Evolutionary conservation across 2,329 filamentous ascomycete species (phyloP).

Genomic region (Pestalotiopsis sp.): DNA sequence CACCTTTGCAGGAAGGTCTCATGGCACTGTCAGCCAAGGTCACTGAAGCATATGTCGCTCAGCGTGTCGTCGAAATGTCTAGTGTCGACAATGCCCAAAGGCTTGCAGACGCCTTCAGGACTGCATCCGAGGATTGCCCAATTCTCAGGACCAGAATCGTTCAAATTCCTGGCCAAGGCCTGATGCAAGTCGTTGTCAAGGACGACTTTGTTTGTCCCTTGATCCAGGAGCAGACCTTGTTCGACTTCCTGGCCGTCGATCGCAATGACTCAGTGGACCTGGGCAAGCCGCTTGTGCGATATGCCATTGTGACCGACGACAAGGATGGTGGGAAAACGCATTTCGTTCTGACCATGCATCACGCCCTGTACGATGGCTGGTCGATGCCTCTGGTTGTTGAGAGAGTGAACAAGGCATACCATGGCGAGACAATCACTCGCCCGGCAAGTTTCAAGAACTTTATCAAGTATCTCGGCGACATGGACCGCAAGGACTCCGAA

Average conservation of each 20-base stretch:
- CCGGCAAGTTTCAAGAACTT: slow-evolving; percentile 49
- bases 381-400: slow-evolving; percentile 51
- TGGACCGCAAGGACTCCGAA: slow-evolving; percentile 40
- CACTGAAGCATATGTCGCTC: slow-evolving; percentile 52
- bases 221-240: slow-evolving; percentile 33
- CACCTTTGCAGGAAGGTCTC: slow-evolving; percentile 53
- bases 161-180: slow-evolving; percentile 41
- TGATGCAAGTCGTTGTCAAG: slow-evolving; percentile 48
- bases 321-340: slow-evolving; percentile 30
- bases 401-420: slow-evolving; percentile 45
- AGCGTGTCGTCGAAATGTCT: slow-evolving; percentile 44
- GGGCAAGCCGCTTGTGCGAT: slow-evolving; percentile 46
- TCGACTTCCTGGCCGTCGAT: slow-evolving; percentile 41
- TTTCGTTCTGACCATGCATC: slow-evolving; percentile 57
- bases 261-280: slow-evolving; percentile 42
- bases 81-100: slow-evolving; percentile 34
- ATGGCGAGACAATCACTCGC: slow-evolving; percentile 30
- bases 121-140: slow-evolving; percentile 34
- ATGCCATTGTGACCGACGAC: slow-evolving; percentile 38
- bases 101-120: slow-evolving; percentile 44
- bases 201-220: slow-evolving; percentile 34
- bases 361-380: slow-evolving; percentile 59
- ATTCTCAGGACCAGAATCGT: slow-evolving; percentile 52
- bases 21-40: slow-evolving; percentile 53
- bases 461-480: slow-evolving; percentile 44